A percentile compares a stretch with the other conserved stretches of the same genome.
These are phyloP conservation scores for Leccinum fibrillosum DNA, from an alignment of 768 basidiomycete genomes.

Conservation along the genomic window DNA sequence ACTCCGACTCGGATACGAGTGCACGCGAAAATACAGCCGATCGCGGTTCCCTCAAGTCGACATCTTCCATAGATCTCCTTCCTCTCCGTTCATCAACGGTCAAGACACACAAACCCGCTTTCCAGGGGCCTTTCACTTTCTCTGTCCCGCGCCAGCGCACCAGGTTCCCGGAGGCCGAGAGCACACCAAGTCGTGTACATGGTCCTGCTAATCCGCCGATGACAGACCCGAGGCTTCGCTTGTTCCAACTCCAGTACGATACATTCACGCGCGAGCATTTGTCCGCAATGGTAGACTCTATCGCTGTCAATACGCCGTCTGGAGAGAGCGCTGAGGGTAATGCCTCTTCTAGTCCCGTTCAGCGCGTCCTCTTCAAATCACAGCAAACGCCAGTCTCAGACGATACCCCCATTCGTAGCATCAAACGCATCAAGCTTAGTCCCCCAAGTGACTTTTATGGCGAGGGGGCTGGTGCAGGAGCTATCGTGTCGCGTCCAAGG, in stretches of 20 bases:
- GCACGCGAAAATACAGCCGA: conserved; percentile 13
- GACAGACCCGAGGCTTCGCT: conserved; percentile 73
- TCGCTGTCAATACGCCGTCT: conserved; percentile 77
- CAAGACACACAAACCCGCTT: conserved; percentile 43
- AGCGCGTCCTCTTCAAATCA: conserved; percentile 44
- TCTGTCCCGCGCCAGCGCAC: conserved; percentile 48
- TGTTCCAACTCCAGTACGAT: conserved; percentile 95
- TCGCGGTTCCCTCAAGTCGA: conserved; percentile 1
- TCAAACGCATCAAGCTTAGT: conserved; percentile 79
- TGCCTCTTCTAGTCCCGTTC: conserved; percentile 43
- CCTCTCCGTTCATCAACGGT: conserved; percentile 17
- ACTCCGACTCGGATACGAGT: conserved; percentile 22
- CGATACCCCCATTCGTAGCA: conserved; percentile 60
- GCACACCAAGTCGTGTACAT: conserved; percentile 44
- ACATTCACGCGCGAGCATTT: conserved; percentile 94
- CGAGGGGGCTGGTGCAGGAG: conserved; percentile 46
- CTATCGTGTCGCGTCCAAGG: conserved; percentile 48
- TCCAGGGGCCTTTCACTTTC: conserved; percentile 74
- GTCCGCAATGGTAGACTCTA: conserved; percentile 90
- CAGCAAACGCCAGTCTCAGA: conserved; percentile 41
- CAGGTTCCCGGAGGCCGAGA: conserved; percentile 52
- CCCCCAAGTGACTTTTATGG: conserved; percentile 58
- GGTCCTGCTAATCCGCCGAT: conserved; percentile 30
- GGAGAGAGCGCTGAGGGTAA: conserved; percentile 44
- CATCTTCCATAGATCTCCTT: conserved; percentile 8